Evolutionary conservation across 306 rosid species (phyloP).

Genomic region (Begonia loranthoides): DNA sequence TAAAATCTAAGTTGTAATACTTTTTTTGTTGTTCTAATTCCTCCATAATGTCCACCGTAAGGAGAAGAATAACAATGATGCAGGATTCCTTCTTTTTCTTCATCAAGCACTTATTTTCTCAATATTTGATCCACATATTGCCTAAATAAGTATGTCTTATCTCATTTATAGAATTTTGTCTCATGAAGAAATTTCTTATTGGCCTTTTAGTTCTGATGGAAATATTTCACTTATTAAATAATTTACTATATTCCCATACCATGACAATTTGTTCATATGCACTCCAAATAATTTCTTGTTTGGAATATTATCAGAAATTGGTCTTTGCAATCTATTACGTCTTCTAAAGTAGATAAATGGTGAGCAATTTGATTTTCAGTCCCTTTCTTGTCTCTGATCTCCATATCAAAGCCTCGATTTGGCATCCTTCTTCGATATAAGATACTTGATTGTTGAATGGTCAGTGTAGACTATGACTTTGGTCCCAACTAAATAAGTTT

Average conservation of each 20-base stretch:
- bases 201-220: not conserved
- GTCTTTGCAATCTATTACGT: not conserved
- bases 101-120: not conserved
- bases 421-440: not conserved
- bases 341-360: not conserved
- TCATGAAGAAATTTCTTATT: not conserved
- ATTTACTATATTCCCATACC: not conserved
- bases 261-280: too few relatives aligned
- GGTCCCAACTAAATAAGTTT: not conserved
- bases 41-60: not conserved
- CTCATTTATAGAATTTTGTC: not conserved
- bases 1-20: too few relatives aligned
- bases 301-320: not conserved
- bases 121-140: not conserved
- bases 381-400: not conserved
- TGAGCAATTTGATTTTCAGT: not conserved
- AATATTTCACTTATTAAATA: not conserved
- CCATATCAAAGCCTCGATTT: not conserved
- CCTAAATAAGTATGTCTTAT: too few relatives aligned
- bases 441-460: not conserved
- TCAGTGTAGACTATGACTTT: not conserved
- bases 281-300: not conserved
- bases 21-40: too few relatives aligned
- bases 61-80: not conserved
- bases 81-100: not conserved